Percentiles rank a stretch among this genome's conserved stretches.
These are phyloP conservation scores for Pseudoscleropodium purum DNA, from an alignment of 225 moss, liverwort and hornwort species.

Conservation along the genomic window DNA sequence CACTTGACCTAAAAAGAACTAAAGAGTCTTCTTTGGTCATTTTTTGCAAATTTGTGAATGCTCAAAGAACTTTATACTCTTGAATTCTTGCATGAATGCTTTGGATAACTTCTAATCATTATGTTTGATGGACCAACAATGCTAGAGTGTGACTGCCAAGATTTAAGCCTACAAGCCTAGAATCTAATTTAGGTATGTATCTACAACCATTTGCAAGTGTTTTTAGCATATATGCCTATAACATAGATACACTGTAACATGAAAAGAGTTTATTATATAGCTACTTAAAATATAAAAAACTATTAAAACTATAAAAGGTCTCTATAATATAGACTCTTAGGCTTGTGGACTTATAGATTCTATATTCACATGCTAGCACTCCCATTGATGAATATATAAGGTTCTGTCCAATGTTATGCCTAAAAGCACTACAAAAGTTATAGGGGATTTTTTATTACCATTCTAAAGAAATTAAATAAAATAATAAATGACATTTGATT, in stretches of 20 bases:
- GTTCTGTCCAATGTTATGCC: neutral
- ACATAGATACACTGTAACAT: no score
- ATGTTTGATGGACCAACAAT: neutral
- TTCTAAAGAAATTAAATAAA: neutral
- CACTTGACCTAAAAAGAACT: accelerated
- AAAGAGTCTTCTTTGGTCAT: accelerated
- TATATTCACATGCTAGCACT: no score
- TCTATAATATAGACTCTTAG: no score
- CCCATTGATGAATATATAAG: neutral
- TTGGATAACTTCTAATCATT: neutral
- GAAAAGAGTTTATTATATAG: no score
- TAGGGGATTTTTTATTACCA: neutral
- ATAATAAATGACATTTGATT: neutral
- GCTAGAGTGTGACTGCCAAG: no score
- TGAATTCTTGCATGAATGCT: neutral
- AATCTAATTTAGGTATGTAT: no score
- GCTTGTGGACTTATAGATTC: no score
- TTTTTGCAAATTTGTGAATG: neutral
- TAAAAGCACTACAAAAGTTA: neutral
- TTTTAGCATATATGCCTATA: no score
- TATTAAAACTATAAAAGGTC: no score
- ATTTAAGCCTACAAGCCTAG: no score
- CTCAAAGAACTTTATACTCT: neutral
- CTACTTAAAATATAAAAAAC: no score
- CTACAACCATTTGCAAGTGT: no score